Conservation (phyloP, 73 alveolate genomes). For the Paramecium pentaurelia region DNA sequence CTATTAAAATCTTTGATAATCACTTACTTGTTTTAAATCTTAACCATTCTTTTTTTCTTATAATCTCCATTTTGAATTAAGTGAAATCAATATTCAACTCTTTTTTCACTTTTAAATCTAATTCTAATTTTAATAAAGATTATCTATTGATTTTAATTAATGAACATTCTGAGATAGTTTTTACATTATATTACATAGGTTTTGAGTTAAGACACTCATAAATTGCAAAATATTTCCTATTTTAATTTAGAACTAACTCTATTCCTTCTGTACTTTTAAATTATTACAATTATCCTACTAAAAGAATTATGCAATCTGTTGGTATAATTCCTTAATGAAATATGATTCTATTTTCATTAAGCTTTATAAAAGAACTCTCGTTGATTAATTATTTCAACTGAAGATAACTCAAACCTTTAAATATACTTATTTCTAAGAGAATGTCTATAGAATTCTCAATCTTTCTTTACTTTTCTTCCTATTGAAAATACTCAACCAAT, state of each 20-base stretch:
- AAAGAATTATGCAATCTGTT: not conserved
- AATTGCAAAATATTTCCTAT: not conserved
- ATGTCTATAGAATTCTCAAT: not conserved
- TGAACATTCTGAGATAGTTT: not conserved
- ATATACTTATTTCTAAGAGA: not conserved
- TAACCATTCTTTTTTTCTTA: not conserved
- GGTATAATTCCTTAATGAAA: not conserved
- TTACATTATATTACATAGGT: not conserved
- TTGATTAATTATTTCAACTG: not conserved
- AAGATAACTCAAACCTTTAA: not conserved
- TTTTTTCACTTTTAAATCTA: not conserved
- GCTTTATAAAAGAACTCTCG: not conserved
- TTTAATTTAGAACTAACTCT: not conserved
- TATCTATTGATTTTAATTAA: not conserved
- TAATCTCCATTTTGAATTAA: not conserved
- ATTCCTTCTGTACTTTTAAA: not conserved
- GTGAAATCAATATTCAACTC: not conserved
- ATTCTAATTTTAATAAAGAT: not conserved
- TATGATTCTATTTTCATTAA: not conserved
- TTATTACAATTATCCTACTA: not conserved
- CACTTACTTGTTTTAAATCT: not conserved
- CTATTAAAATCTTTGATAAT: not conserved
- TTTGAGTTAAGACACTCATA: not conserved
- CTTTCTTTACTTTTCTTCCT: not conserved
- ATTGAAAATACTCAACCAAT: not conserved